Base-by-base conservation (phyloP, 2,329 filamentous ascomycete genomes). In the Fusarium sp. region DNA sequence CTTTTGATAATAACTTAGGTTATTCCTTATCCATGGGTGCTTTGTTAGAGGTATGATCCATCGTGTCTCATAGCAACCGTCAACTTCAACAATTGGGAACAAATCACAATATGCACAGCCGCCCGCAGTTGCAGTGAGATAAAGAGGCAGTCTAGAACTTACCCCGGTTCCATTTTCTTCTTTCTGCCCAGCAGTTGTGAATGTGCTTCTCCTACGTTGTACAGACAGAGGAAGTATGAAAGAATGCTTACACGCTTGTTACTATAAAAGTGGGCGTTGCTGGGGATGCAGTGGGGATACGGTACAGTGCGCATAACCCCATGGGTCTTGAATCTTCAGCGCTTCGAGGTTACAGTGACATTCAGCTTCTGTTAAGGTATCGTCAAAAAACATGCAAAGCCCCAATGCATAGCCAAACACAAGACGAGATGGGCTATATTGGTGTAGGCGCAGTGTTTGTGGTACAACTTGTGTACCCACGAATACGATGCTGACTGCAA, bases 401-500 rank as follows among this genome's bases (percentile, higher is more conserved):
- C 61, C 65, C 58, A 50, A 55, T 64, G 47, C 50, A 59, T 67
- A 61, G 65, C 63, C 60, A 48, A 61, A 30, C 41, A 58, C 60
- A 54, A 35, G 35, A n/a, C 41, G 20, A 26, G 53, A 44, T 31
- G 57, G n/a, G 38, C 44, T 58, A 47, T 65, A 55, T 67, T 67
- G 63, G 54, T 59, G 47, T 65, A 61, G 63, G 61, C 45, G 55
- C 63, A 71, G 65, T 59, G 41, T 53, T 65, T 55, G 74, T 75
- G 36, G 57, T 61, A 75, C 68, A 71, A 48, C 50, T 38, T 59
- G 44, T 65, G 47, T 50, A 57, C 42, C 67, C 65, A 68, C 48
- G 59, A 68, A 75, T 75, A 75, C 72, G 74, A 76, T 70, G 63
- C 70, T 71, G 61, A 62, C 58, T 64, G 59, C 61, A 68, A 70